Percentiles rank a stretch among this genome's conserved stretches.
phyloP scores from a whole-genome alignment of 805 yeast genomes.

The Vanderwaltozyma yarrowii region DNA sequence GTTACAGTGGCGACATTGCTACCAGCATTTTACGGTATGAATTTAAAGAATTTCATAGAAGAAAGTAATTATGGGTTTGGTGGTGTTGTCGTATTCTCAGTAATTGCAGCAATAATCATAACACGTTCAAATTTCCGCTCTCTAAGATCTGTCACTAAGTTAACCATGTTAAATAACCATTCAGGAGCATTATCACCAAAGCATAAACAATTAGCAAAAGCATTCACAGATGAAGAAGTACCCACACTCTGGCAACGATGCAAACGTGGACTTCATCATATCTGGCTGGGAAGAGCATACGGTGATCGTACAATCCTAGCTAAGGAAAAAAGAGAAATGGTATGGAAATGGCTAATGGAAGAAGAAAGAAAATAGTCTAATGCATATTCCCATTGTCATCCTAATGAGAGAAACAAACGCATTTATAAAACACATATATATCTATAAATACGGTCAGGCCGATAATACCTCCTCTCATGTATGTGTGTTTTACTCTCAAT shows the following conservation, averaged over 20 bases:
- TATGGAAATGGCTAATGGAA: constrained; percentile 47
- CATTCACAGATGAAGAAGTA: constrained; percentile 11
- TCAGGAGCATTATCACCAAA: constrained; percentile 17
- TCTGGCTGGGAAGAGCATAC: constrained; percentile 16
- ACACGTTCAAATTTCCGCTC: constrained; percentile 48
- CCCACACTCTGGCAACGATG: constrained; percentile 17
- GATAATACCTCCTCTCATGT: no score
- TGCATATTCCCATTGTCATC: no score
- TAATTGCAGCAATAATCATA: constrained; percentile 43
- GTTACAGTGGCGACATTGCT: constrained; percentile 74
- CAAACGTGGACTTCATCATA: constrained; percentile 6
- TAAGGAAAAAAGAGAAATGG: constrained; percentile 34
- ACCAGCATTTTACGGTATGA: constrained; percentile 90
- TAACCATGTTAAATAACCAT: constrained; percentile 46
- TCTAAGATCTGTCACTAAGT: constrained; percentile 49
- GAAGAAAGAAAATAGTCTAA: constrained; percentile 27
- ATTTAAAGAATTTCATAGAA: constrained; percentile 66
- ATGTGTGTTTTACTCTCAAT: no score
- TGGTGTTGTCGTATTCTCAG: constrained; percentile 41
- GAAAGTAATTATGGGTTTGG: constrained; percentile 57
- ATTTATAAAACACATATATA: no score
- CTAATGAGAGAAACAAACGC: no score
- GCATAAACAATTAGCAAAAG: constrained; percentile 13
- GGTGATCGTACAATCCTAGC: constrained; percentile 8
- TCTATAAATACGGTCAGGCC: no score